phyloP scores from a whole-genome alignment of 1,284 basidiomycete genomes.

The Polyporus tsugae region DNA sequence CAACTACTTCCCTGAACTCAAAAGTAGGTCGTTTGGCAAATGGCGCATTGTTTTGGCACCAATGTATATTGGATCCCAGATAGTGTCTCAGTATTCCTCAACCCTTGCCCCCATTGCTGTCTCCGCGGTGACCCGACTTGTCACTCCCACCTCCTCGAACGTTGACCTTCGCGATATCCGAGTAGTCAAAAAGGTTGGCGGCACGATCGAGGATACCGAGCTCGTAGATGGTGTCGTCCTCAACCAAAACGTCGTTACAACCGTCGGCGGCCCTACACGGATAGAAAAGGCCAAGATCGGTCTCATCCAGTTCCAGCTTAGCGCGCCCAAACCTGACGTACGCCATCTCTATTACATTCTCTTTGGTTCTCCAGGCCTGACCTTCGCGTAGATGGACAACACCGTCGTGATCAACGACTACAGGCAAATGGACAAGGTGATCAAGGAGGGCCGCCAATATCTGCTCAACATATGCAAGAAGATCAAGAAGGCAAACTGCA shows the following conservation, averaged over 20 bases:
- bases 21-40: conserved; percentile 63
- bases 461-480: conserved; percentile 98
- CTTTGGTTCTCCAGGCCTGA: background rate
- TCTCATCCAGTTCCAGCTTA: conserved; percentile 98
- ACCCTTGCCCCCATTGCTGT: conserved; percentile 98
- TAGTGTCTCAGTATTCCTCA: conserved; percentile 99
- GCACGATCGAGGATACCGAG: conserved; percentile 99
- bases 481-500: conserved; percentile 99
- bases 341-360: conserved; percentile 40
- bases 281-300: conserved; percentile 99
- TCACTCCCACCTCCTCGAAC: conserved; percentile 87
- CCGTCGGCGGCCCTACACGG: conserved; percentile 92
- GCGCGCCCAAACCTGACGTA: conserved; percentile 97
- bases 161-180: conserved; percentile 98
- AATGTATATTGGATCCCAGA: conserved; percentile 57
- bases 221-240: conserved; percentile 96
- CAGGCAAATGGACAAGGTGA: conserved; percentile 99
- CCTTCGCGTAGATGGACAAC: conserved; percentile 90
- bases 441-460: conserved; percentile 99
- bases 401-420: conserved; percentile 99
- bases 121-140: conserved; percentile 91
- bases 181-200: conserved; percentile 98
- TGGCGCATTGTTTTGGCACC: background rate
- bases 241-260: conserved; percentile 92
- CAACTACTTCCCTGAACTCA: conserved; percentile 95